Evolutionary conservation across 345 rosid genomes (phyloP).

Genomic region (Hirschfeldia incana): DNA sequence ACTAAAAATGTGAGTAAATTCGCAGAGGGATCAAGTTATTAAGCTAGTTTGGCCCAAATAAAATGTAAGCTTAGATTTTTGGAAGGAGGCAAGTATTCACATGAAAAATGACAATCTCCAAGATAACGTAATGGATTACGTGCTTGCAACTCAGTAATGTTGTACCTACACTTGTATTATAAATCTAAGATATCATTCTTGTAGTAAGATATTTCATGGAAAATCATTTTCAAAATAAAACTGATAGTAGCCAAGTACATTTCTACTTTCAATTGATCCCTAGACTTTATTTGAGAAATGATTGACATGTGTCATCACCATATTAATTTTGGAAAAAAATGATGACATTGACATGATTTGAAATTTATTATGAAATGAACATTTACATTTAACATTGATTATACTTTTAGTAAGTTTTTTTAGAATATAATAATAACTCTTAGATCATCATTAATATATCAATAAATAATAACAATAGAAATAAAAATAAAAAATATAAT

Average conservation of each 20-base stretch:
- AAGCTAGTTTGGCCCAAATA: neutral
- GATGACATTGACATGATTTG: too few relatives aligned
- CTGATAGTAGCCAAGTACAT: neutral
- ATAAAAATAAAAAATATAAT: too few relatives aligned
- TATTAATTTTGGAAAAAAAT: too few relatives aligned
- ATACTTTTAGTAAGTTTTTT: too few relatives aligned
- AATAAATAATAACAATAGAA: too few relatives aligned
- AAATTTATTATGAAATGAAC: too few relatives aligned
- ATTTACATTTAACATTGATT: too few relatives aligned
- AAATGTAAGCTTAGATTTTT: neutral
- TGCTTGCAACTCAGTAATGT: neutral
- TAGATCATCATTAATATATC: too few relatives aligned
- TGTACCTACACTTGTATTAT: neutral
- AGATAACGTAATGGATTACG: neutral
- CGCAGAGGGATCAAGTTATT: neutral
- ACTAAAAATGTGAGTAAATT: neutral
- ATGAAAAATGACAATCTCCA: neutral
- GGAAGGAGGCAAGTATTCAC: neutral
- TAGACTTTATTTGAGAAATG: too few relatives aligned
- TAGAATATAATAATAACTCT: too few relatives aligned
- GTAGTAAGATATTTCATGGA: neutral
- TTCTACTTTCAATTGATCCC: neutral
- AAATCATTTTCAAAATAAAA: neutral
- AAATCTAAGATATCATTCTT: neutral
- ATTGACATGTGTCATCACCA: too few relatives aligned